Evolutionary conservation across 2,329 filamentous ascomycete genomes (phyloP).

Genomic region (Microsporum ferrugineum): DNA sequence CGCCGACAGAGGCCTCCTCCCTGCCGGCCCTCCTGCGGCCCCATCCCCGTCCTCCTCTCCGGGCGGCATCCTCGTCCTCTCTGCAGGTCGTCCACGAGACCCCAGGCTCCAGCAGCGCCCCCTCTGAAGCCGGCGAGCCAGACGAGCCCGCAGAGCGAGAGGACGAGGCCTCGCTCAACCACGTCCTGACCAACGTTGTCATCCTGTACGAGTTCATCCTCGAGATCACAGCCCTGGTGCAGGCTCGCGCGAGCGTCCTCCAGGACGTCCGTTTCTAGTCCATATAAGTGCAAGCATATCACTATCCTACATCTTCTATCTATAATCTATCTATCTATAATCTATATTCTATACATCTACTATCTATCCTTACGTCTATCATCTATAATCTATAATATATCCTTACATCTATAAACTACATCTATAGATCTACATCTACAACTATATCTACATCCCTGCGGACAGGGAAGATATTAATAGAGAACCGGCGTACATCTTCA

Average conservation of each 20-base stretch:
- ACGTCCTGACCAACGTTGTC: constrained; percentile 68
- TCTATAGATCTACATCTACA: neutral
- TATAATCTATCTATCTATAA: no score
- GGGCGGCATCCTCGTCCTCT: neutral
- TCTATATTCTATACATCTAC: neutral
- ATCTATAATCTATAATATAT: neutral
- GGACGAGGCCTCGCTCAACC: constrained; percentile 56
- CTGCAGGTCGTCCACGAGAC: constrained; percentile 15
- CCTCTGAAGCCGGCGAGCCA: constrained; percentile 3
- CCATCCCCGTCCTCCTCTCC: neutral
- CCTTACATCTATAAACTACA: neutral
- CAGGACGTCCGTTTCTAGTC: constrained; percentile 54
- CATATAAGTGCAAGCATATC: no score
- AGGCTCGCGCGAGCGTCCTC: constrained; percentile 63
- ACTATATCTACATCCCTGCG: neutral
- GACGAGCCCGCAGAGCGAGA: constrained; percentile 15
- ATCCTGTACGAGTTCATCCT: constrained; percentile 70
- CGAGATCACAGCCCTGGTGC: constrained; percentile 62
- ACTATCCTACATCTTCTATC: no score
- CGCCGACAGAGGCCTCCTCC: neutral
- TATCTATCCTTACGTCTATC: neutral
- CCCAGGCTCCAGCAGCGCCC: neutral
- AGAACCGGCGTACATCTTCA: neutral
- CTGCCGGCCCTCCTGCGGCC: neutral
- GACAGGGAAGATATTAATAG: neutral